phyloP scores from a whole-genome alignment of 192 early-diverging fungal species.

The Oehlia diaphana region DNA sequence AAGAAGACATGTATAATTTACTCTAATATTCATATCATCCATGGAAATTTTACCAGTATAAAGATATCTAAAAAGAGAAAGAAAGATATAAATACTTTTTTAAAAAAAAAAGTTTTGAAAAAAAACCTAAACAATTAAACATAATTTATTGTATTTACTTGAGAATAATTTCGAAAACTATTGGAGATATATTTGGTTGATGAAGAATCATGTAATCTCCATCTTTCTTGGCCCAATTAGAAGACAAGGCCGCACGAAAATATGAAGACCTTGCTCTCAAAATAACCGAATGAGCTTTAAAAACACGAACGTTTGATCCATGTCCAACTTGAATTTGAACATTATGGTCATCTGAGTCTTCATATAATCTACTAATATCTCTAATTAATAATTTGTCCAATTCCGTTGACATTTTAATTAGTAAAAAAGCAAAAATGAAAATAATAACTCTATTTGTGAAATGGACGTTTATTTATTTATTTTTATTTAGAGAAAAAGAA shows the following conservation, averaged over 20 bases:
- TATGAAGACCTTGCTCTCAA: slow-evolving; percentile 23
- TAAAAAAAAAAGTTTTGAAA: not conserved
- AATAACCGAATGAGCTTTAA: slow-evolving; percentile 28
- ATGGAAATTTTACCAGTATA: slow-evolving; percentile 23
- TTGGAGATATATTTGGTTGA: slow-evolving; percentile 29
- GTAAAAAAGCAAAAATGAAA: not conserved
- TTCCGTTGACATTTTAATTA: not conserved
- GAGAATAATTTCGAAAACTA: slow-evolving; percentile 16
- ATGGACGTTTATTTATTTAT: no score
- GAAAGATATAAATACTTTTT: not conserved
- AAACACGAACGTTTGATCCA: slow-evolving; percentile 12
- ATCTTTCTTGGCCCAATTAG: slow-evolving; percentile 19
- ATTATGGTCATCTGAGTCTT: slow-evolving; percentile 23
- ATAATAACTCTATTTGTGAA: no score
- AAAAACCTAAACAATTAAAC: not conserved
- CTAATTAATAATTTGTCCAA: not conserved
- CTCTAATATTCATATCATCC: slow-evolving; percentile 4
- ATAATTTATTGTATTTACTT: slow-evolving; percentile 1
- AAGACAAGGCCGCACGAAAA: slow-evolving; percentile 27
- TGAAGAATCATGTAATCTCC: not conserved
- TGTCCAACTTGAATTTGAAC: slow-evolving; percentile 24
- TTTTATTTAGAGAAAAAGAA: not conserved
- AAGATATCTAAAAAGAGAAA: slow-evolving; percentile 12
- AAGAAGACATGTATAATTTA: slow-evolving; percentile 5
- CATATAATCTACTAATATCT: slow-evolving; percentile 8